Conservation (phyloP, 306 rosid species). For the Cucurbita maxima region DNA sequence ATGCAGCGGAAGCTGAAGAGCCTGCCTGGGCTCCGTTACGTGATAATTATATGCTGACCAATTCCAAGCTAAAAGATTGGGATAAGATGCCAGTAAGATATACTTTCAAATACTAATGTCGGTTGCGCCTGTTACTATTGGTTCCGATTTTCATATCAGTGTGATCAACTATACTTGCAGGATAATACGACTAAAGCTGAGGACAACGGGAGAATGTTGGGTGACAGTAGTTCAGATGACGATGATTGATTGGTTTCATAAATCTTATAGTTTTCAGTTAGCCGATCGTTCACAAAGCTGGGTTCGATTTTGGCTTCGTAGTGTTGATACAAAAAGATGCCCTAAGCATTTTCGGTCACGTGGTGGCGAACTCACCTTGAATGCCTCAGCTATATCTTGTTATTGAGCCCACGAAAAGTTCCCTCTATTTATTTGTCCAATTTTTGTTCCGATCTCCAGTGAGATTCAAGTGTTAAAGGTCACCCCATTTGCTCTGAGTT, state of each 20-base stretch:
- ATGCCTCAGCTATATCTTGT: background rate
- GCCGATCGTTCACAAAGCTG: background rate
- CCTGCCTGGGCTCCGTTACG: conserved; percentile 95
- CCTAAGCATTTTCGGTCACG: background rate
- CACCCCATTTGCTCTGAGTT: too few relatives aligned
- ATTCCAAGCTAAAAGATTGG: conserved; percentile 71
- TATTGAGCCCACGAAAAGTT: background rate
- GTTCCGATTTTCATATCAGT: background rate
- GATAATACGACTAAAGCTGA: conserved; percentile 26
- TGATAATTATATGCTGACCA: conserved; percentile 81
- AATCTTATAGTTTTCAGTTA: background rate
- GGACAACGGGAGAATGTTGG: conserved; percentile 38
- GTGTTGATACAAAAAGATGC: background rate
- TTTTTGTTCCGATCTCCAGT: background rate
- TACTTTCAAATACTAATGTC: background rate
- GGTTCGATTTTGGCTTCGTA: background rate
- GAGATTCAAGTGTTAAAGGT: background rate
- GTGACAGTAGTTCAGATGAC: conserved; percentile 54
- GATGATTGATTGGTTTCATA: conserved; percentile 32
- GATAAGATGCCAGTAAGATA: conserved; percentile 64
- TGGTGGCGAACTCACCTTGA: background rate
- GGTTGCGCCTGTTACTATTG: background rate
- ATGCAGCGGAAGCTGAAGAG: conserved; percentile 34
- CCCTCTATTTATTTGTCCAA: background rate
- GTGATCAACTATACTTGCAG: conserved; percentile 17